Base-by-base conservation (phyloP, 2,329 filamentous ascomycete species). In the Podosphaera leucotricha region DNA sequence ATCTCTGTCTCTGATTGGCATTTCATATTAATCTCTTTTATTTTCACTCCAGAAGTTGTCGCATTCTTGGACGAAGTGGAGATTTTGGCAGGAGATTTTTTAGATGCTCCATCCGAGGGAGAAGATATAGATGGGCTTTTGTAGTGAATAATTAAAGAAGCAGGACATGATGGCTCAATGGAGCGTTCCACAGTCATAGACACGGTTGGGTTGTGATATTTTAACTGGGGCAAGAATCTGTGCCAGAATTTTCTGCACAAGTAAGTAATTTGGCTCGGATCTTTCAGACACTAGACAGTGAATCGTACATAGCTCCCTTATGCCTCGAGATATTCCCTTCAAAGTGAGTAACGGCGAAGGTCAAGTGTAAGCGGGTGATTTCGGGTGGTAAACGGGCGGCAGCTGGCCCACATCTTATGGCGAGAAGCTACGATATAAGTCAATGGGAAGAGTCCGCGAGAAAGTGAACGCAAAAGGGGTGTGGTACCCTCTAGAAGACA, bases 151-250 rank as follows among this genome's bases (percentile, higher is more conserved):
- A 71, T 75, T 62, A 85, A 66, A 40, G 64, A 67, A 13, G 80
- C 72, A 6, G 70, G 64, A 19, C 65, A 65, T 3, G 64, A 59
- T 52, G 74, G 66, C 38, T 76, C 62, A 33, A 59, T 54, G 49
- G 71, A 76, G 47, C 81, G 79, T 60, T 79, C 77, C 54, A 93
- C 73, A 47, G 81, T 76, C 71, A 95, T 92, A 38, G 79, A 74
- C 39, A 94, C 61, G 11, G 75, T 64, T 0, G 90, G 90, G 60
- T 98, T 98, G 68, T 92, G 80, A 65, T 77, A 98, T 68, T 98
- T 94, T 52, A 98, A 68, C 46, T 83, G 75, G 19, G 83, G 82
- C 41, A 95, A 75, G 58, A 76, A 79, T 48, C 77, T 67, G 50
- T 72, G 75, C 82, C 84, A 93, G 70, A 98, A 94, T 65, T 83